Conservation (phyloP, 306 rosid genomes). For the Gillenia trifoliata region DNA sequence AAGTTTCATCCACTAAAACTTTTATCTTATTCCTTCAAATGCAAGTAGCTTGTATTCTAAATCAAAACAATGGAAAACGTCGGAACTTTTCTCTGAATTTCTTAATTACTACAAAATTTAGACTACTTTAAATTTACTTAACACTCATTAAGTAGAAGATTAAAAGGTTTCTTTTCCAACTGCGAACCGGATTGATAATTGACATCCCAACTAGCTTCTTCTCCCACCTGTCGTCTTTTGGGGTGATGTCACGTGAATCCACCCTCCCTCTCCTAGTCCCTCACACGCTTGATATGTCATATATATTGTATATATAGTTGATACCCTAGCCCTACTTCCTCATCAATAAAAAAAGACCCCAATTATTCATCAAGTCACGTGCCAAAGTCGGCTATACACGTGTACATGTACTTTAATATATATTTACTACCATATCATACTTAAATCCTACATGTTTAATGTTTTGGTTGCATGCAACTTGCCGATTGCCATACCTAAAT, state of each 20-base stretch:
- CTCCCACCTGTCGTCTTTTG: constrained; percentile 34
- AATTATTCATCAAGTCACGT: constrained; percentile 45
- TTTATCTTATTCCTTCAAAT: constrained; percentile 25
- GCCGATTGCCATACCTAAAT: neutral
- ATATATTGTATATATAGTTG: neutral
- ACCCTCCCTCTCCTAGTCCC: constrained; percentile 25
- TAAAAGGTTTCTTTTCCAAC: constrained; percentile 47
- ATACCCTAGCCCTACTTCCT: constrained; percentile 24
- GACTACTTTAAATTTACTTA: constrained; percentile 12
- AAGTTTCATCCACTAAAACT: constrained; percentile 8
- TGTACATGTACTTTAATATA: constrained; percentile 32
- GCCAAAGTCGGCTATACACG: constrained; percentile 57
- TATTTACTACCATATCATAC: neutral
- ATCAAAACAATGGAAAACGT: constrained; percentile 5
- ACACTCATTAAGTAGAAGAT: constrained; percentile 33
- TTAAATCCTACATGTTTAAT: neutral
- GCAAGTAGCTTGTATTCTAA: constrained; percentile 23
- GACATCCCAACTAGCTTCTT: constrained; percentile 53
- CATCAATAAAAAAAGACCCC: constrained; percentile 3
- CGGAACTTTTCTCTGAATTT: constrained; percentile 23
- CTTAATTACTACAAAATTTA: constrained; percentile 19
- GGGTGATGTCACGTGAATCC: constrained; percentile 68
- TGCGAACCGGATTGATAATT: constrained; percentile 46
- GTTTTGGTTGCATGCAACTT: neutral
- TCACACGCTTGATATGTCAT: constrained; percentile 38